Conservation (phyloP, 1,284 basidiomycete species). For the Rhizopogon parksii region DNA sequence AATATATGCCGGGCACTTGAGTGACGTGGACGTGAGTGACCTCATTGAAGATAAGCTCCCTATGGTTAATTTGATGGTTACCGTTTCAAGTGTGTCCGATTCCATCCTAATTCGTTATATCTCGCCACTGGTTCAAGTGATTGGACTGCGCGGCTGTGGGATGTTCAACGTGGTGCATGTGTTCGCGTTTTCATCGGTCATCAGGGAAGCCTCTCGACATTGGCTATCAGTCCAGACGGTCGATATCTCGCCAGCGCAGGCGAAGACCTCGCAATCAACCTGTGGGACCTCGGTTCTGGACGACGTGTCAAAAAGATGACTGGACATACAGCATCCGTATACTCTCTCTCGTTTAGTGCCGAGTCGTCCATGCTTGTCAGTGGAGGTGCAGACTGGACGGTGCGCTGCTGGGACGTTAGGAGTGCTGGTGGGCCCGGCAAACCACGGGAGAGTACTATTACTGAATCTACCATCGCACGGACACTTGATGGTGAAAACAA, state of each 20-base stretch:
- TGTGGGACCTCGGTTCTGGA: constrained; percentile 96
- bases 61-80: constrained; percentile 5
- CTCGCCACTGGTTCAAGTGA: constrained; percentile 96
- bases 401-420: constrained; percentile 95
- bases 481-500: constrained; percentile 42
- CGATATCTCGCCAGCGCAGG: constrained; percentile 89
- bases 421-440: constrained; percentile 62
- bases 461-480: constrained; percentile 28
- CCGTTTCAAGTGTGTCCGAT: constrained; percentile 75
- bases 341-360: constrained; percentile 86
- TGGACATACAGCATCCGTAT: constrained; percentile 85
- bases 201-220: constrained; percentile 80
- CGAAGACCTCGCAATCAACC: constrained; percentile 87
- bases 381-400: constrained; percentile 89
- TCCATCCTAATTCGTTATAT: constrained; percentile 97
- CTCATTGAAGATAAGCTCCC: neutral
- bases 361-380: constrained; percentile 89
- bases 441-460: constrained; percentile 46
- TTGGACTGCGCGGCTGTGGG: constrained; percentile 94
- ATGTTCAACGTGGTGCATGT: constrained; percentile 93
- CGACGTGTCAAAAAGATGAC: constrained; percentile 95
- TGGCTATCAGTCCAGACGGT: constrained; percentile 92
- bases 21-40: constrained; percentile 88
- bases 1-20: constrained; percentile 94
- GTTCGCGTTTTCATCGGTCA: constrained; percentile 96